Evolutionary conservation across 140 eudicot genomes (phyloP).

Genomic region (Bidens hawaiensis): DNA sequence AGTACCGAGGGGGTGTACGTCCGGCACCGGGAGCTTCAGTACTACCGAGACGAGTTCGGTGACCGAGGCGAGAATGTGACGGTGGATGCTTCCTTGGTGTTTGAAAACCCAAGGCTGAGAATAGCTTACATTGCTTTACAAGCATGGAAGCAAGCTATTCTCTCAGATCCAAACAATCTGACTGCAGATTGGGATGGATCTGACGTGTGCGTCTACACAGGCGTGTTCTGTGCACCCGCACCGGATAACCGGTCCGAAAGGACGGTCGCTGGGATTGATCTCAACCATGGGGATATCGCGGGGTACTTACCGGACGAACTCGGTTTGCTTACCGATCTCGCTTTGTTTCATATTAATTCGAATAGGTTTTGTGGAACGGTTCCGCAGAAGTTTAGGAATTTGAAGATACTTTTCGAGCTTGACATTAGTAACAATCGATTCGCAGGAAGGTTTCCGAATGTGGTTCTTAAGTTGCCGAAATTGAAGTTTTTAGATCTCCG

Average conservation of each 20-base stretch:
- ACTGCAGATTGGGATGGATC: constrained; percentile 84
- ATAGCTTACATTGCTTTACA: constrained; percentile 83
- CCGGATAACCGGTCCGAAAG: constrained; percentile 31
- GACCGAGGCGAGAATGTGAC: constrained; percentile 78
- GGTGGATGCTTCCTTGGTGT: constrained; percentile 51
- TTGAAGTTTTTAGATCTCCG: constrained; percentile 69
- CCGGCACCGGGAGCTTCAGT: constrained; percentile 58
- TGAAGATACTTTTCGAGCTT: constrained; percentile 60
- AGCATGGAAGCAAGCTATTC: constrained; percentile 71
- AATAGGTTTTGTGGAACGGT: constrained; percentile 80
- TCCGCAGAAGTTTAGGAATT: constrained; percentile 54
- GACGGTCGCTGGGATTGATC: too few relatives aligned
- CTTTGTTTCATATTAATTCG: too few relatives aligned
- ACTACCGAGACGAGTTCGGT: constrained; percentile 65
- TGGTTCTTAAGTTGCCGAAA: too few relatives aligned
- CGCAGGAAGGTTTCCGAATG: constrained; percentile 83
- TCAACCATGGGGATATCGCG: constrained; percentile 89
- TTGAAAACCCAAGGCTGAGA: constrained; percentile 49
- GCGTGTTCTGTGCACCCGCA: constrained; percentile 73
- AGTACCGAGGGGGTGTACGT: constrained; percentile 44
- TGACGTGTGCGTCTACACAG: constrained; percentile 58
- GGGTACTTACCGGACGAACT: constrained; percentile 87
- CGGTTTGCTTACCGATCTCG: constrained; percentile 63
- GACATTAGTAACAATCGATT: constrained; percentile 91
- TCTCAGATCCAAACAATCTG: constrained; percentile 74